Conservation (phyloP, 768 basidiomycete species). For the Tricholoma sp. region DNA sequence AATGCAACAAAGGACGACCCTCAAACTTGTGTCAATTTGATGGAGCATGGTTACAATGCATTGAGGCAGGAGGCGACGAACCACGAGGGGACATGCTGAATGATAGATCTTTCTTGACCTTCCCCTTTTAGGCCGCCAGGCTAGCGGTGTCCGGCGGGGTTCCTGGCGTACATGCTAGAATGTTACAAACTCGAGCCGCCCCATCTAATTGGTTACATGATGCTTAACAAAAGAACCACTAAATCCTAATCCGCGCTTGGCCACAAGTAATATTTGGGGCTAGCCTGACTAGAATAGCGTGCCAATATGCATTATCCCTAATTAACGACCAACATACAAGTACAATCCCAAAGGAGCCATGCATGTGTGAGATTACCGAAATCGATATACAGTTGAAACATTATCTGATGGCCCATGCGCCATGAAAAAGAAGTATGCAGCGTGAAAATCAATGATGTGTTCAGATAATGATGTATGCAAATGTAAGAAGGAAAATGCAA, state of each 20-base stretch:
- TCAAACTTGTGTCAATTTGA: slow-evolving; percentile 3
- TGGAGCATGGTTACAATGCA: slow-evolving; percentile 3
- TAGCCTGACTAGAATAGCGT: not conserved
- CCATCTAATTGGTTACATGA: not conserved
- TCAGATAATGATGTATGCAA: not conserved
- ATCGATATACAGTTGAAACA: not conserved
- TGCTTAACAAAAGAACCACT: not conserved
- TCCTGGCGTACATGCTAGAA: too few species aligned
- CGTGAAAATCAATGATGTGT: slow-evolving; percentile 1
- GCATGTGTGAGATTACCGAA: not conserved
- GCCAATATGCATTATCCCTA: not conserved
- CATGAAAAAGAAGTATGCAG: not conserved
- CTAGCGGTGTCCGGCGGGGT: not conserved
- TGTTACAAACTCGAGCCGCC: not conserved
- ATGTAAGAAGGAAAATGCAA: slow-evolving; percentile 1
- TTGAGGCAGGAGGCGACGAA: not conserved
- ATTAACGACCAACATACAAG: not conserved
- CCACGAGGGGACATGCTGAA: not conserved
- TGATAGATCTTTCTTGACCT: slow-evolving; percentile 1
- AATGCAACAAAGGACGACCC: not conserved
- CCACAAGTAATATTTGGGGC: too few species aligned
- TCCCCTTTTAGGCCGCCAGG: slow-evolving; percentile 1
- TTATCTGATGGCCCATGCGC: slow-evolving; percentile 1
- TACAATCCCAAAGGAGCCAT: not conserved
- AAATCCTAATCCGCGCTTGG: not conserved